Evolutionary conservation across 2,329 filamentous ascomycete genomes (phyloP), one percentile per base, ranked within the genome.

Genomic region (Cercospora zeina): DNA sequence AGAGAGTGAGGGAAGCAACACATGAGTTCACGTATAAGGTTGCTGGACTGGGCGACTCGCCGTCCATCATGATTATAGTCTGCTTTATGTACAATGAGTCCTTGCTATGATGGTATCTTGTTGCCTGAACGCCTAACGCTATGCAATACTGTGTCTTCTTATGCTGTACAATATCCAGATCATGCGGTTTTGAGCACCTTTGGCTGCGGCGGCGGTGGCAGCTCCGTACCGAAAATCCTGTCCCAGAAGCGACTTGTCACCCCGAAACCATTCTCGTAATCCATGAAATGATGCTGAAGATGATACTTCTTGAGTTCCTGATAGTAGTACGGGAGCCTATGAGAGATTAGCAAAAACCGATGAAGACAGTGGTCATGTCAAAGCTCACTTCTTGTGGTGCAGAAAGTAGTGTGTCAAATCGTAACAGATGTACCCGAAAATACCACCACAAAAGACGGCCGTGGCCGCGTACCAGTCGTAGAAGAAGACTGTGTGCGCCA

Each of bases 321-420:
- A 80, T 96, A 97, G 84, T 91, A 96, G 1, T 87, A 79, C 14
- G 95, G 95, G 2, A 99, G 86, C 71, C 85, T 87, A 62, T 19
- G 45, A 31, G 42, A 1, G 10, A 56, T 70, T 54, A 68, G 62
- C 42, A 62, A 4, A 10, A 14, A 27, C 24, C 10, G 54, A 50
- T 8, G 37, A 24, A 24, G 19, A 56, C 10, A 10, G 21, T 3
- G 2, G 39, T 11, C 42, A 27, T 24, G 39, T 1, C 7, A 34
- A 11, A 24, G 82, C 84, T 76, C 75, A 87, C 84, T 91, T 96
- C 79, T 89, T 86, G 80, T 99, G 95, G 77, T 99, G 95, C 39
- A 99, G 84, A 83, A 99, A 99, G 82, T 97, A 99, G 77, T 99
- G 95, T 1, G 95, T 99, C 80, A 97, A 73, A 76, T 99, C 95